These are phyloP conservation scores for Tylopilus rubrobrunneus DNA, from an alignment of 768 basidiomycete species.

Conservation along the genomic window DNA sequence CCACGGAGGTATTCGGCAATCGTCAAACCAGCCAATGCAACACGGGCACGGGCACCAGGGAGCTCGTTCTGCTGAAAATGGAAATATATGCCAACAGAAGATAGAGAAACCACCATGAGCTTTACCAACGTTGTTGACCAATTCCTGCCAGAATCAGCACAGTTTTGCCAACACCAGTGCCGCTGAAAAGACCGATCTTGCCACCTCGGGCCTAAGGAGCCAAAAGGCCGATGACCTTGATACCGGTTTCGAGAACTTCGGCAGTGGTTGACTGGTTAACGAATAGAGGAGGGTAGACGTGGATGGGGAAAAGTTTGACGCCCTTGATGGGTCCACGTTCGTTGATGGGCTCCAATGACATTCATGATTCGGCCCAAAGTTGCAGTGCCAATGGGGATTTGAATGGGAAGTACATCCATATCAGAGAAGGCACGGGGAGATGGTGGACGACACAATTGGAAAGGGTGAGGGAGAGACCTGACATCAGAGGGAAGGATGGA, in stretches of 20 bases:
- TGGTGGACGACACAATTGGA: too few relatives aligned
- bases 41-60: constrained; percentile 99
- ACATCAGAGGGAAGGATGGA: too few relatives aligned
- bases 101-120: constrained; percentile 99
- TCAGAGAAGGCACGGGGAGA: too few relatives aligned
- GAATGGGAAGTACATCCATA: constrained; percentile 73
- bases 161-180: constrained; percentile 99
- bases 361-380: constrained; percentile 99
- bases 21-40: constrained; percentile 97
- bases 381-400: constrained; percentile 91
- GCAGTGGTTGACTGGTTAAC: constrained; percentile 99
- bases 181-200: constrained; percentile 99
- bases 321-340: constrained; percentile 99
- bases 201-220: constrained; percentile 99
- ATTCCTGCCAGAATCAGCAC: constrained; percentile 91
- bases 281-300: constrained; percentile 95
- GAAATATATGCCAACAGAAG: constrained; percentile 62
- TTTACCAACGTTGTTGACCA: constrained; percentile 99
- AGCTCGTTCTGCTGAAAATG: constrained; percentile 69
- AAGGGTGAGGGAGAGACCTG: too few relatives aligned
- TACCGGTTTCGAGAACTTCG: constrained; percentile 98
- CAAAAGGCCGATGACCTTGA: constrained; percentile 99
- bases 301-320: constrained; percentile 88
- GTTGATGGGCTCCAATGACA: constrained; percentile 99
- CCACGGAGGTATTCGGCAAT: constrained; percentile 99